Evolutionary conservation across 169 alveolate species (phyloP).

Genomic region (Eimeria falciformis): DNA sequence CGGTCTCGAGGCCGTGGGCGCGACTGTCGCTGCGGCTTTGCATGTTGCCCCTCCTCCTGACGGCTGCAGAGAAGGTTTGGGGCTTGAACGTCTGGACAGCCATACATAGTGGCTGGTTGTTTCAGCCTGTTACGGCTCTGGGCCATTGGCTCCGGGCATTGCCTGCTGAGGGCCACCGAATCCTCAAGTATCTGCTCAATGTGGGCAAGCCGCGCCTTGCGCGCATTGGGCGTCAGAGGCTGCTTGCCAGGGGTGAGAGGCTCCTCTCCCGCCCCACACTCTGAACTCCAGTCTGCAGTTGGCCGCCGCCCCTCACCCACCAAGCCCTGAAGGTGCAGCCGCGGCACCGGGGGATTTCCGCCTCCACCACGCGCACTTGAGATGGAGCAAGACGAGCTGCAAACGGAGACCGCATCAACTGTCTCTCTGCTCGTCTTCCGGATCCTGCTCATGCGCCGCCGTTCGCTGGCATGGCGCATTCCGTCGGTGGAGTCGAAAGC

Average conservation of each 20-base stretch:
- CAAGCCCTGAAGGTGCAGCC: background rate
- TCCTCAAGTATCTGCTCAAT: background rate
- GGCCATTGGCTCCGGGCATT: background rate
- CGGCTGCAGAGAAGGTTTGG: background rate
- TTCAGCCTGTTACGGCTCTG: background rate
- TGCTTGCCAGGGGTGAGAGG: background rate
- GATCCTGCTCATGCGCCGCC: too few relatives aligned
- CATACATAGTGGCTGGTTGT: background rate
- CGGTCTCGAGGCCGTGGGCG: background rate
- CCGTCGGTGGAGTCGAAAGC: too few relatives aligned
- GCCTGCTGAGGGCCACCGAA: background rate
- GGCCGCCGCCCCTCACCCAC: background rate
- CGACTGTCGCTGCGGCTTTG: background rate
- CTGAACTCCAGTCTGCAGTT: background rate
- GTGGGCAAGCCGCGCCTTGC: background rate
- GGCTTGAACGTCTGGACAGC: background rate
- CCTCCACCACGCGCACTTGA: too few relatives aligned
- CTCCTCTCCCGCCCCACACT: background rate
- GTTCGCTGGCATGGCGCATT: too few relatives aligned
- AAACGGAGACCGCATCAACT: too few relatives aligned
- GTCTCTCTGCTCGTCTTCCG: too few relatives aligned
- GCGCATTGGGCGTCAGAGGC: background rate
- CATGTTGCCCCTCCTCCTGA: background rate
- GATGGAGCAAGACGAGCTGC: too few relatives aligned
- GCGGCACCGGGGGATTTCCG: background rate